Conservation (phyloP, 495 filamentous ascomycete species). For the Penicillium manginii region DNA sequence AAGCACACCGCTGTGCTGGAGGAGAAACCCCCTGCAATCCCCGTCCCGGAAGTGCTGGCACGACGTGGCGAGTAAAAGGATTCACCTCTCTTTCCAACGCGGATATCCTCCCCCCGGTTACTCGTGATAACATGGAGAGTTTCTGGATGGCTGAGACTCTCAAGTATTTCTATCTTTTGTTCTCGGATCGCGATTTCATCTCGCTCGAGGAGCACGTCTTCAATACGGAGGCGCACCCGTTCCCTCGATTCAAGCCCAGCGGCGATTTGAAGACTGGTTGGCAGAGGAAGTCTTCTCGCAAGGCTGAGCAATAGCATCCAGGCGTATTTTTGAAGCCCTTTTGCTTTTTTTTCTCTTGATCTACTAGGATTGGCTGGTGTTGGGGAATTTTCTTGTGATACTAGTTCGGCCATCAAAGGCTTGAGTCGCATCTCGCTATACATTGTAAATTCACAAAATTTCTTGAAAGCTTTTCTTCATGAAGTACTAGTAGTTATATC, state of each 20-base stretch:
- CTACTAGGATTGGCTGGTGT: not conserved
- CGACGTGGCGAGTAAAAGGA: constrained; percentile 47
- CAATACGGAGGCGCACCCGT: constrained; percentile 93
- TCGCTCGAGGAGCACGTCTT: constrained; percentile 85
- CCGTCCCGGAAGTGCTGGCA: constrained; percentile 10
- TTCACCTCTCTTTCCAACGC: constrained; percentile 85
- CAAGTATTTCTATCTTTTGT: constrained; percentile 96
- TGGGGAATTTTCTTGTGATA: constrained; percentile 1
- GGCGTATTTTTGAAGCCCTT: not conserved
- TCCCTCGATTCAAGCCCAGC: constrained; percentile 82
- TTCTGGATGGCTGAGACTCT: constrained; percentile 98
- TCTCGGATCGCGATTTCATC: constrained; percentile 81
- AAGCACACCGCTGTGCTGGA: constrained; percentile 77
- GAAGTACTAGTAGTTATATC: no score
- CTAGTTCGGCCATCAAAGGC: not conserved
- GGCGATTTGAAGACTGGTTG: constrained; percentile 86
- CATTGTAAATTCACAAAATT: not conserved
- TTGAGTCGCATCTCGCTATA: not conserved
- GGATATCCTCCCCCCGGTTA: constrained; percentile 63
- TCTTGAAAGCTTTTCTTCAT: not conserved
- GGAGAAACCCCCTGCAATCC: constrained; percentile 32
- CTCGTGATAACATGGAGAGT: constrained; percentile 87
- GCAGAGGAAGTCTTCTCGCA: constrained; percentile 64
- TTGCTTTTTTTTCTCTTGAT: not conserved
- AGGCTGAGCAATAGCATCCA: constrained; percentile 28